Evolutionary conservation across 2,329 filamentous ascomycete genomes (phyloP), one percentile per base, ranked within the genome.

Genomic region (Trichoderma sp.): DNA sequence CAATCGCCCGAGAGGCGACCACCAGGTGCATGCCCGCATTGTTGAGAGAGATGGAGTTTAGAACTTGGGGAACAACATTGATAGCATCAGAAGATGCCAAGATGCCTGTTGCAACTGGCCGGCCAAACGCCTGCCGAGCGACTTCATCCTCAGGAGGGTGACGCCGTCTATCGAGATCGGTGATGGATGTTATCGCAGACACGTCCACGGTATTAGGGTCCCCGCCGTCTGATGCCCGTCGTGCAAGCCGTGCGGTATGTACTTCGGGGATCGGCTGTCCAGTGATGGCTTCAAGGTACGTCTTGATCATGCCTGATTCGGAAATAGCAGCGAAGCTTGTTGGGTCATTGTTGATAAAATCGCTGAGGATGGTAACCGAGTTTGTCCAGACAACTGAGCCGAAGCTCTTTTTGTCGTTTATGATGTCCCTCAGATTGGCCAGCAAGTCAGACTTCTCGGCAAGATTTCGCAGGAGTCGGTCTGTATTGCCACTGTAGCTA

Each of bases 291-390:
- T 95, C 91, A 15, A 99, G 86, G 72, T 98, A 92, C 66, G 91
- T 93, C 79, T 92, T 92, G 77, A 96, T 95, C 76, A 99, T 87
- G 26, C 94, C 94, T 65, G 96, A 95, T 82, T 99, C 96, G 15
- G 93, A 94, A 75, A 99, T 96, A 28, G 97, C 94, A 32, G 94
- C 92, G 80, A 97, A 99, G 81, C 96, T 99, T 0, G 96, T 99
- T 0, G 96, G 96, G 78, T 99, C 96, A 79, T 98, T 98, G 82
- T 99, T 97, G 77, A 99, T 97, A 81, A 99, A 99, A 76, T 94
- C 95, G 78, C 93, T 96, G 65, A 99, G 85, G 71, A 98, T 95
- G 70, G 92, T 95, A 73, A 97, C 93, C 7, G 94, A 92, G 79
- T 95, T 95, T 63, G 94, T 97, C 96, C 96, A 99, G 6, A 98